phyloP scores from a whole-genome alignment of 192 early-diverging fungal species.

The Haplosporangium gracile region DNA sequence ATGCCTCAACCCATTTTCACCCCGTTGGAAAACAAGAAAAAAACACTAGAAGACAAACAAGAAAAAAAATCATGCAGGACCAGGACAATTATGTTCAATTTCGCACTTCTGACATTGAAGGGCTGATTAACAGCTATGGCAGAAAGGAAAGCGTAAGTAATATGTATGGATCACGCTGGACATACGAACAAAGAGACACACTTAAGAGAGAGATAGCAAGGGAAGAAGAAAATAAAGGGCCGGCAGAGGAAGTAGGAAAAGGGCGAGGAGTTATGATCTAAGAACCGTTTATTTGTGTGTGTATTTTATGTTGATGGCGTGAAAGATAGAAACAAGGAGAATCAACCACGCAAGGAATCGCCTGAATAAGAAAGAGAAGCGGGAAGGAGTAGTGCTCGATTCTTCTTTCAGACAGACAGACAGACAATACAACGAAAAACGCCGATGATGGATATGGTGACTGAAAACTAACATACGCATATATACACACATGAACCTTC shows the following conservation, averaged over 20 bases:
- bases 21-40: not conserved
- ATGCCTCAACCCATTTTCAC: not conserved
- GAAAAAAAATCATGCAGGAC: constrained; percentile 7
- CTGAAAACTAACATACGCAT: too few relatives aligned
- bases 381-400: too few relatives aligned
- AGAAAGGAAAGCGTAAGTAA: not conserved
- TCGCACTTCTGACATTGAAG: not conserved
- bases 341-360: not conserved
- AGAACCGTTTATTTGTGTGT: not conserved
- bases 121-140: not conserved
- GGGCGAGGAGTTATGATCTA: not conserved
- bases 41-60: not conserved
- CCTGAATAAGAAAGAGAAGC: not conserved
- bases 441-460: too few relatives aligned
- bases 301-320: not conserved
- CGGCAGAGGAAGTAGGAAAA: not conserved
- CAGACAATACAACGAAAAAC: too few relatives aligned
- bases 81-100: not conserved
- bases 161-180: not conserved
- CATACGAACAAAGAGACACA: not conserved
- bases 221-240: not conserved
- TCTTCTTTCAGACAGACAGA: too few relatives aligned
- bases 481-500: too few relatives aligned
- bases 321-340: not conserved
- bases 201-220: not conserved